Percentiles rank a stretch among this genome's conserved stretches.
Evolutionary conservation across 2,329 filamentous ascomycete species (phyloP).

Genomic region (Immersiporthe knoxdaviesiana): DNA sequence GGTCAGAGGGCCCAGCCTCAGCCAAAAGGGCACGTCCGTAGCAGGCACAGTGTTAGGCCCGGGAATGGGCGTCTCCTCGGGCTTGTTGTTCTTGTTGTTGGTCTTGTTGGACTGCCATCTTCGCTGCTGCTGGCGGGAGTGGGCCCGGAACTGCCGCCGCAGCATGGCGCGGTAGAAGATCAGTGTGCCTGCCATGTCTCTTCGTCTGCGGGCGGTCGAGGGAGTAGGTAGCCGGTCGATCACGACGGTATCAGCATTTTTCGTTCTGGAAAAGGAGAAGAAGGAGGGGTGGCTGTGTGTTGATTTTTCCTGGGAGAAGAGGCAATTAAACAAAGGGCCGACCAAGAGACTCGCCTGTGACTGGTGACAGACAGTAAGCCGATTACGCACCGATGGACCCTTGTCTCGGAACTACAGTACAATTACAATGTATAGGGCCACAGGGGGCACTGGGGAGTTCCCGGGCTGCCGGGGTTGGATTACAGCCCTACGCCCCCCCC

Average conservation of each 20-base stretch:
- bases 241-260: background rate
- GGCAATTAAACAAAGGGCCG: background rate
- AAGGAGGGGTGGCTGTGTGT: background rate
- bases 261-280: background rate
- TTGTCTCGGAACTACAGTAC: no score
- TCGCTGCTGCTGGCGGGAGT: constrained; percentile 35
- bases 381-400: background rate
- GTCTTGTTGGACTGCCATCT: constrained; percentile 36
- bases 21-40: constrained; percentile 52
- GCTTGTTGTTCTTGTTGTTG: no score
- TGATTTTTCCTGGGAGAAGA: background rate
- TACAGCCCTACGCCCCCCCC: background rate
- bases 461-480: background rate
- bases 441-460: background rate
- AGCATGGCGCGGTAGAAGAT: constrained; percentile 34
- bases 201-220: background rate
- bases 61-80: constrained; percentile 41
- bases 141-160: constrained; percentile 36
- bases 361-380: constrained; percentile 1
- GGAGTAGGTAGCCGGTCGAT: background rate
- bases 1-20: constrained; percentile 61
- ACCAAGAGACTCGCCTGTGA: background rate
- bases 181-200: constrained; percentile 33
- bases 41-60: constrained; percentile 46
- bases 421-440: background rate